phyloP scores from a whole-genome alignment of 352 stramenopile genomes.

The Pythium aphanidermatum region DNA sequence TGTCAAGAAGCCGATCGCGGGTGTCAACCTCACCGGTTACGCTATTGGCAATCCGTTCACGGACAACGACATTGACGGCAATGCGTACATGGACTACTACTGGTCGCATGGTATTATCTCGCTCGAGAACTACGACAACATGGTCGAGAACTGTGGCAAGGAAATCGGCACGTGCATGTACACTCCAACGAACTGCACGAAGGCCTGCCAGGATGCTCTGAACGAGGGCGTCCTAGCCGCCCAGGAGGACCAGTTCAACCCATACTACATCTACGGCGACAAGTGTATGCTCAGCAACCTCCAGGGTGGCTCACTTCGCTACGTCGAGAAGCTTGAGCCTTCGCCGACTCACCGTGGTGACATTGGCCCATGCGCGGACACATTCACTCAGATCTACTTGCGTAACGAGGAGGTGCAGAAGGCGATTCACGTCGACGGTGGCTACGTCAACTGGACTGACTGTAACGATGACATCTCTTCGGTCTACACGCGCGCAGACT shows the following conservation, averaged over 20 bases:
- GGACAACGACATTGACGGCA: conserved; percentile 24
- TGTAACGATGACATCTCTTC: conserved; percentile 56
- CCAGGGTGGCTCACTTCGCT: conserved; percentile 41
- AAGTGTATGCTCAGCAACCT: conserved; percentile 60
- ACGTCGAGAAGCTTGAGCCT: conserved; percentile 21
- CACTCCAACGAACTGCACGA: conserved; percentile 33
- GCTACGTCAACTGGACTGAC: conserved; percentile 49
- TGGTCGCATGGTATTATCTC: conserved; percentile 85
- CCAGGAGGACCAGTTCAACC: conserved; percentile 45
- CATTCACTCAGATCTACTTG: conserved; percentile 61
- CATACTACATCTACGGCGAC: conserved; percentile 83
- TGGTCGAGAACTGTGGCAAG: conserved; percentile 41
- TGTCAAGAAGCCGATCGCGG: conserved; percentile 49
- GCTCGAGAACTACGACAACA: conserved; percentile 65
- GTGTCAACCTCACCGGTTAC: conserved; percentile 70
- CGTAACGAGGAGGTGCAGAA: conserved; percentile 50
- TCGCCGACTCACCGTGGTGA: conserved; percentile 34
- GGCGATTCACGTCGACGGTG: conserved; percentile 43
- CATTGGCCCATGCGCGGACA: conserved; percentile 58
- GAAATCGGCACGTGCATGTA: conserved; percentile 61
- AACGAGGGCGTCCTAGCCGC: conserved; percentile 39
- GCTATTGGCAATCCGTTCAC: conserved; percentile 69
- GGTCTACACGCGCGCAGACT: conserved; percentile 50
- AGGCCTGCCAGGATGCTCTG: conserved; percentile 39
- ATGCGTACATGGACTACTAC: conserved; percentile 80